Evolutionary conservation across 1,284 basidiomycete species (phyloP), one percentile per base, ranked within the genome.

Genomic region (Phlebopus sp.): DNA sequence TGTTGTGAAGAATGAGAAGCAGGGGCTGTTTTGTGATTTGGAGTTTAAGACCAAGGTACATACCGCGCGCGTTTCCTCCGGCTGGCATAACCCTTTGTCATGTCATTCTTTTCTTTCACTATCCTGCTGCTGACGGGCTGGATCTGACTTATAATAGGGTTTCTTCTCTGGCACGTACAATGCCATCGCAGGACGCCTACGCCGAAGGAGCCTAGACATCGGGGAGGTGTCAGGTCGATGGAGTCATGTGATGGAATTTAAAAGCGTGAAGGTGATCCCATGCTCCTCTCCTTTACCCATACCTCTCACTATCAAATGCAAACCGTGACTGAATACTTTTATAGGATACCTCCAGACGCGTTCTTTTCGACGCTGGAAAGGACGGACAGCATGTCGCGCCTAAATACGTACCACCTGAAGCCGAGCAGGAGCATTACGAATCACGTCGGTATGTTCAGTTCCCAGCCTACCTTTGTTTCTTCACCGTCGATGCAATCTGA

Each of bases 121-220:
- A 18, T 23, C 19, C n/a, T 13, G 17, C 7, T 10, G 11, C 6
- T 37, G 30, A 6, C 34, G 49, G 38, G 53, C 25, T 23, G 7
- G 10, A 17, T 18, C 8, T 8, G n/a, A 8, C 2, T 23, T 19
- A 15, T 19, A 13, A 11, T 59, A 92, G 90, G 96, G 96, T 19
- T 99, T 96, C 79, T 97, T 97, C 67, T 94, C 92, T 1, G 96
- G 96, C 14, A 90, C 89, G 21, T 98, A 99, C 74, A 99, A 99
- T 64, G 84, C 86, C 19, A 84, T 99, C 50, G 69, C 80, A 4
- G 97, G 95, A 27, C 83, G 84, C 54, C 79, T 98, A 55, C 85
- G 84, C 55, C 78, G 76, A 50, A 74, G 76, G n/a, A 66, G 69
- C 35, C 70, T 68, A n/a, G 86, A 92, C 2, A 73, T 90, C 14